Percentiles rank a stretch among this genome's conserved stretches.
These are phyloP conservation scores for Colletotrichum nymphaeae DNA, from an alignment of 2,329 filamentous ascomycete species.

Conservation along the genomic window DNA sequence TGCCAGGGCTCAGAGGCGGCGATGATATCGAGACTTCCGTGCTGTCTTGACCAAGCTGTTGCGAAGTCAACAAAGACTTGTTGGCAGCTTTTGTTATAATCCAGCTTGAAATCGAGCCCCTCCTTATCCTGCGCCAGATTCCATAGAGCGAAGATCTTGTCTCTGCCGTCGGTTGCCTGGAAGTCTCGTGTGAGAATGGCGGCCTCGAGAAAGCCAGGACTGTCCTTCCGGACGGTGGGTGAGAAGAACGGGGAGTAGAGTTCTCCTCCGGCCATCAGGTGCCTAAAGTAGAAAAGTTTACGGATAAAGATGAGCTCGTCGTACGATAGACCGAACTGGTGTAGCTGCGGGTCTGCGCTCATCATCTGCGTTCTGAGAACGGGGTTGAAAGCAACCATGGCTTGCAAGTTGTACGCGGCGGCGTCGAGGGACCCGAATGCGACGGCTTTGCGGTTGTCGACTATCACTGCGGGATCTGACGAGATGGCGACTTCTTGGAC, in stretches of 20 bases:
- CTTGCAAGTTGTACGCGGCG: neutral
- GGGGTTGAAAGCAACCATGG: neutral
- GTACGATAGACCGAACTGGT: neutral
- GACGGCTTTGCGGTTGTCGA: neutral
- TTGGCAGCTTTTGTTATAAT: neutral
- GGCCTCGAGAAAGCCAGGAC: neutral
- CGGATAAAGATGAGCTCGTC: neutral
- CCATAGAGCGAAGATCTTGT: neutral
- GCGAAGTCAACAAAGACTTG: neutral
- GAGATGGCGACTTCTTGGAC: neutral
- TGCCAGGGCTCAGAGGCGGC: neutral
- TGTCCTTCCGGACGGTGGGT: neutral
- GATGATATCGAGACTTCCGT: slow-evolving; percentile 5
- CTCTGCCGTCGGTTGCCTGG: neutral
- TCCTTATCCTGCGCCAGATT: neutral
- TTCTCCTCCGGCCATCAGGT: neutral
- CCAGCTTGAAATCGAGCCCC: neutral
- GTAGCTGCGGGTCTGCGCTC: neutral
- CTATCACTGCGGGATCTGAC: neutral
- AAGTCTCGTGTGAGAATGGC: neutral
- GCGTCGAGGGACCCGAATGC: neutral
- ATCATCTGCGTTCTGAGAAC: neutral
- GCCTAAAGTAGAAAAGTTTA: slow-evolving; percentile 1
- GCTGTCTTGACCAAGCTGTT: neutral
- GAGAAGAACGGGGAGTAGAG: neutral